Conservation (phyloP, 164 flowering plant species). For the Magnolia kwangsiensis region DNA sequence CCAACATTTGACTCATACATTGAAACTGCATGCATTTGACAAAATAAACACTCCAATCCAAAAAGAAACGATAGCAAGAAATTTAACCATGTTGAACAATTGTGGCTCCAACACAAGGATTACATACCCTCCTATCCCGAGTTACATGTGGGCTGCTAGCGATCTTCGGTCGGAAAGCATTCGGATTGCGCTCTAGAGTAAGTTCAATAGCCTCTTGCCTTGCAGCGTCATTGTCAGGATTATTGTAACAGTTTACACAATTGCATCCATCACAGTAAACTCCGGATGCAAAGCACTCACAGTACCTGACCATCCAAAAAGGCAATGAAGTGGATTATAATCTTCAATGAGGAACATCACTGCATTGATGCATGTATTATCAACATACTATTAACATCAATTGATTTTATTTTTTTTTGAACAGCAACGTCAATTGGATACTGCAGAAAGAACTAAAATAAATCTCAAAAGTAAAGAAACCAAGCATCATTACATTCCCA, state of each 20-base stretch:
- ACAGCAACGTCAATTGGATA: neutral
- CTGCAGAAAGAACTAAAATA: neutral
- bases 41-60: neutral
- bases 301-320: slow-evolving; percentile 55
- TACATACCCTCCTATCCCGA: slow-evolving; percentile 65
- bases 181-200: slow-evolving; percentile 90
- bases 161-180: slow-evolving; percentile 94
- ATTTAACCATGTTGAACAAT: slow-evolving; percentile 1
- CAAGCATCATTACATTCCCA: neutral
- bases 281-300: slow-evolving; percentile 98
- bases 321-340: neutral
- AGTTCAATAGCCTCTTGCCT: slow-evolving; percentile 88
- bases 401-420: neutral
- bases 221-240: slow-evolving; percentile 79
- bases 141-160: slow-evolving; percentile 85
- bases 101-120: neutral
- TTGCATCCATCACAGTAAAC: slow-evolving; percentile 96
- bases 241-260: slow-evolving; percentile 78
- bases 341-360: neutral
- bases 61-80: neutral
- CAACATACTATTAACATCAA: slow-evolving; percentile 3
- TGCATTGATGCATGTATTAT: neutral
- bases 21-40: neutral
- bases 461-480: neutral
- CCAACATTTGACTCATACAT: neutral